These are phyloP conservation scores for Lodderomyces jiufengensis DNA, from an alignment of 1,139 yeast genomes.

Conservation along the genomic window DNA sequence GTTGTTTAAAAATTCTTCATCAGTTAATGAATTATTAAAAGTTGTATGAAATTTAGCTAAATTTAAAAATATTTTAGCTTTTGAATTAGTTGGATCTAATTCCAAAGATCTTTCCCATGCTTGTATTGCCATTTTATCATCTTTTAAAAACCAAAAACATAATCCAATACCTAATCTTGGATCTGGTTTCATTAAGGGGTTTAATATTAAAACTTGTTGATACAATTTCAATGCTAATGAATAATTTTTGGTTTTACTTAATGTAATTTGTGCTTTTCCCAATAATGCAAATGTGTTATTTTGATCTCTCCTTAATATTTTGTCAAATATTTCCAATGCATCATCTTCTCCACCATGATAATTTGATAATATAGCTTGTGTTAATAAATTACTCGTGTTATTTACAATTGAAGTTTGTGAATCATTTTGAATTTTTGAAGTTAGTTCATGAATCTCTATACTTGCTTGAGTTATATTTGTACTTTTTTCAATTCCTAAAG, in stretches of 20 bases:
- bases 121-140: constrained; percentile 66
- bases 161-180: constrained; percentile 94
- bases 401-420: constrained; percentile 14
- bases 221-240: constrained; percentile 71
- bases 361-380: constrained; percentile 53
- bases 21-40: constrained; percentile 55
- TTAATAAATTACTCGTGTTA: constrained; percentile 46
- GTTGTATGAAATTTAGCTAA: constrained; percentile 67
- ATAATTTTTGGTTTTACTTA: constrained; percentile 66
- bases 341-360: constrained; percentile 55
- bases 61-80: constrained; percentile 64
- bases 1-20: constrained; percentile 51
- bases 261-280: constrained; percentile 80
- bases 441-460: constrained; percentile 18
- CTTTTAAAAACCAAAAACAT: constrained; percentile 87
- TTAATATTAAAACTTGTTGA: constrained; percentile 74
- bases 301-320: constrained; percentile 45
- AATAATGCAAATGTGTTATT: constrained; percentile 73
- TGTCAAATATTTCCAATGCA: constrained; percentile 61
- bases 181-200: constrained; percentile 82
- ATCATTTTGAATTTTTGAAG: constrained; percentile 16
- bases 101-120: constrained; percentile 84
- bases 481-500: constrained; percentile 25
- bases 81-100: constrained; percentile 56
- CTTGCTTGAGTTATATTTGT: constrained; percentile 23